Evolutionary conservation across 805 yeast genomes (phyloP), one percentile per base, ranked within the genome.

Genomic region (Saccharomycopsis guyanensis): DNA sequence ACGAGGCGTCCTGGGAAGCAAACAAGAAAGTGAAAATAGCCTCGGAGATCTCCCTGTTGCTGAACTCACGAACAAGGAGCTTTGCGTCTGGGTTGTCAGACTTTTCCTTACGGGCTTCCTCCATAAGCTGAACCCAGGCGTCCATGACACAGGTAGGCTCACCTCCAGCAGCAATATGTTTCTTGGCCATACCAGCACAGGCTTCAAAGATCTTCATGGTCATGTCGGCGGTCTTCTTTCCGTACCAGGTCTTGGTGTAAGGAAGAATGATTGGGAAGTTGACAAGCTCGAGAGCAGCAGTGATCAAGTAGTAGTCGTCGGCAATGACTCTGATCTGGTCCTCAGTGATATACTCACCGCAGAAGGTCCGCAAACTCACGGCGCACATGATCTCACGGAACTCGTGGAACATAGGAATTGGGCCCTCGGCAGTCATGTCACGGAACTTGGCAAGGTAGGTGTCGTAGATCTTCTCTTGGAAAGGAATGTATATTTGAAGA

Each of bases 331-430:
- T 77, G 59, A 93, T 82, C 68, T 93, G 96, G 57, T 80, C 94
- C 53, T 89, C 94, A 49, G 94, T 81, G 59, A 93, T 93, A 66
- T 88, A 89, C 49, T 82, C 84, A 58, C 98, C 98, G 65, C 97
- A 93, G 70, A 93, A 93, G 5, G 97, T 86, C 59, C 87, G 81
- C 60, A 91, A 72, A 3, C 96, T 86, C 46, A 87, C 70, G 19
- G 97, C 98, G 67, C 97, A 93, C 80, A 91, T 77, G 59, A 91
- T 76, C 67, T 93, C 98, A 70, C 98, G 82, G 71, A 93, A 87
- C 60, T 84, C 91, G 45, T 83, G 91, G 85, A 93, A 93, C 63
- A 81, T 91, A 40, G 86, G 77, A 37, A 68, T 69, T 31, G 94
- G 85, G 27, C 79, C 82, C 29, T 81, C 75, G 57, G 74, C 70